Conservation (phyloP, 2,329 filamentous ascomycete species). For the Alternaria solani region DNA sequence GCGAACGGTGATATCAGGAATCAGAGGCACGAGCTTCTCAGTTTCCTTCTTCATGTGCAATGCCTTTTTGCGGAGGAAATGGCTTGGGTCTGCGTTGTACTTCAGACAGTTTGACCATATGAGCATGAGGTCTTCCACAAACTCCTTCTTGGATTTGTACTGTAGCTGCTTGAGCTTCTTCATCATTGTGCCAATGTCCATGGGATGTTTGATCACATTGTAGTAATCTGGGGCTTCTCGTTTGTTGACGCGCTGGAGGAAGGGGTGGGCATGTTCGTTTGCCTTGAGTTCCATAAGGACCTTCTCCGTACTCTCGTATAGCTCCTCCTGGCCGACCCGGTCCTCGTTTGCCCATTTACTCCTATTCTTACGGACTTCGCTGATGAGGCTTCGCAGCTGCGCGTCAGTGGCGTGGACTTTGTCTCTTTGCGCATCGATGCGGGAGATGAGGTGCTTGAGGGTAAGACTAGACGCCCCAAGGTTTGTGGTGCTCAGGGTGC, state of each 20-base stretch:
- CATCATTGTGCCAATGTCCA: slow-evolving; percentile 98
- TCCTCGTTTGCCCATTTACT: slow-evolving; percentile 99
- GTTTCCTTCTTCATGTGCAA: slow-evolving; percentile 97
- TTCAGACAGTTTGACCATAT: slow-evolving; percentile 98
- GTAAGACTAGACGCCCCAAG: slow-evolving; percentile 95
- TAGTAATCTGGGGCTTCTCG: slow-evolving; percentile 97
- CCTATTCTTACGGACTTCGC: slow-evolving; percentile 95
- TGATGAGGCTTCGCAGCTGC: slow-evolving; percentile 90
- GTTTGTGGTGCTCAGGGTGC: slow-evolving; percentile 91
- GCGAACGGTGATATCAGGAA: slow-evolving; percentile 89
- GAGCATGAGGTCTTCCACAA: slow-evolving; percentile 89
- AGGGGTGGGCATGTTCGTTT: slow-evolving; percentile 96
- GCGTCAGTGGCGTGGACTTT: slow-evolving; percentile 91
- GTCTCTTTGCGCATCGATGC: slow-evolving; percentile 91
- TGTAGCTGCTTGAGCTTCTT: slow-evolving; percentile 83
- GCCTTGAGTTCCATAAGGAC: slow-evolving; percentile 97
- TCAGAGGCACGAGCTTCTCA: slow-evolving; percentile 92
- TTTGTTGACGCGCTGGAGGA: slow-evolving; percentile 93
- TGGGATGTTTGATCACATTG: slow-evolving; percentile 90
- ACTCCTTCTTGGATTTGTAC: slow-evolving; percentile 81
- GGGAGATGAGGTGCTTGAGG: slow-evolving; percentile 93
- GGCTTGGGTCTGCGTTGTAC: slow-evolving; percentile 90
- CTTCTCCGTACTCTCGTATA: slow-evolving; percentile 96
- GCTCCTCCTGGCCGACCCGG: slow-evolving; percentile 94
- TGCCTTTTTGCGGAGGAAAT: slow-evolving; percentile 89